Evolutionary conservation across 1,139 yeast species (phyloP), one percentile per base, ranked within the genome.

Genomic region (Yamadazyma siamensis): DNA sequence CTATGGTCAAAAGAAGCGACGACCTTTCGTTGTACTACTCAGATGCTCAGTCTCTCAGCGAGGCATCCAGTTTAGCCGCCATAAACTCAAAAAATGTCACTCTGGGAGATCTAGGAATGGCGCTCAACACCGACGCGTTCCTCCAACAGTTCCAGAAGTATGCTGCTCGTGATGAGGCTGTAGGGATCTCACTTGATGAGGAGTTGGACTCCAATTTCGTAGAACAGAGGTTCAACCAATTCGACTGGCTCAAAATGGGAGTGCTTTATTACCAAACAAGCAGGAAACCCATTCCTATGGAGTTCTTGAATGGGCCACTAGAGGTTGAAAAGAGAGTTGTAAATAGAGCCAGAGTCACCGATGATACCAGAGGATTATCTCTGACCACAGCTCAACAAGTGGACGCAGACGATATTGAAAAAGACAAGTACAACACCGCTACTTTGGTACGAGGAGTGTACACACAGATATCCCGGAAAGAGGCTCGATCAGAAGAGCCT

Each of bases 221-320:
- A 17, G 59, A 54, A 35, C 57, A 54, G 20, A 37, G 36, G 6
- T 65, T 65, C 46, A 61, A 63, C 31, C 44, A 54, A 6, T 68
- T 65, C 42, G 71, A 80, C 47, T 80, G 89, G 86, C 52, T 73
- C 26, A 63, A 65, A 33, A 50, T 83, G 23, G 94, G 94, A 0
- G 55, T 72, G 1, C 50, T 79, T 24, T 75, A 69, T 40, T 62
- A 69, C 41, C 55, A 63, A 31, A 50, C 68, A 13, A 71, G 83
- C 38, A 52, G 53, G 9, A 65, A 69, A 27, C 71, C 84, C 0
- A 57, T 71, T 0, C 65, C 76, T 2, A 58, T 68, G 12, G 84
- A 79, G 41, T 85, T 82, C 43, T 55, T 86, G 39, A 61, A 79
- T 33, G 95, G 94, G 0, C 89, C 94, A 0, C 59, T 86, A 30